Evolutionary conservation across 78 protist species (phyloP), one percentile per base, ranked within the genome.

Genomic region (Pigoraptor vietnamica): DNA sequence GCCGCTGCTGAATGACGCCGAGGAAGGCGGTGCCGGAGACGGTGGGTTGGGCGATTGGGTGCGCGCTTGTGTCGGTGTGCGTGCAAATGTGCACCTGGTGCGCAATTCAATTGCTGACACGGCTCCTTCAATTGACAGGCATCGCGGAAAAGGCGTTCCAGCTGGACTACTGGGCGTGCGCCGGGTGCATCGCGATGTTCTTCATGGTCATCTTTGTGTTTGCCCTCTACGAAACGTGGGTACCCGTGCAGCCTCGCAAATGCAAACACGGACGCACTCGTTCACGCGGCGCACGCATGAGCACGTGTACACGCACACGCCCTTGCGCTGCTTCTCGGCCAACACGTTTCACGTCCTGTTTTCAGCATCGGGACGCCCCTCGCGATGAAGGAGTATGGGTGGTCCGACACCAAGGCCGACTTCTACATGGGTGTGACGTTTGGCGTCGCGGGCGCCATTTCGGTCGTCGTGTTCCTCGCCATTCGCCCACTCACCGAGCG

Each of bases 331-430:
- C 9, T 9, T 48, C 79, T 23, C 79, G 19, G 32, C 9, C 79
- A 48, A 9, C n/a, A n/a, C n/a, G n/a, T n/a, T n/a, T n/a, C n/a
- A n/a, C n/a, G n/a, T n/a, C n/a, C n/a, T n/a, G n/a, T n/a, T n/a
- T n/a, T n/a, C 86, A 81, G 86, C 1, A 83, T 83, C 38, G 88
- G 88, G 37, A 83, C 88, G 1, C 88, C 88, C 37, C 88, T 83
- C 34, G 25, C 88, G 24, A 35, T 6, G 35, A 24, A 83, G 23
- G 88, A 83, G 88, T 83, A 83, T 24, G 35, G 39, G 88, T 83
- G 88, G 88, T 35, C 88, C 23, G 88, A 35, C 88, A 32, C 35
- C 1, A 10, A 83, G 38, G 39, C 35, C 25, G 38, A 29, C 38
- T 24, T 29, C 2, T 83, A 35, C 88, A 34, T 35, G 34, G 88